Evolutionary conservation across 2,329 filamentous ascomycete genomes (phyloP).

Genomic region (Aspergillus sp.): DNA sequence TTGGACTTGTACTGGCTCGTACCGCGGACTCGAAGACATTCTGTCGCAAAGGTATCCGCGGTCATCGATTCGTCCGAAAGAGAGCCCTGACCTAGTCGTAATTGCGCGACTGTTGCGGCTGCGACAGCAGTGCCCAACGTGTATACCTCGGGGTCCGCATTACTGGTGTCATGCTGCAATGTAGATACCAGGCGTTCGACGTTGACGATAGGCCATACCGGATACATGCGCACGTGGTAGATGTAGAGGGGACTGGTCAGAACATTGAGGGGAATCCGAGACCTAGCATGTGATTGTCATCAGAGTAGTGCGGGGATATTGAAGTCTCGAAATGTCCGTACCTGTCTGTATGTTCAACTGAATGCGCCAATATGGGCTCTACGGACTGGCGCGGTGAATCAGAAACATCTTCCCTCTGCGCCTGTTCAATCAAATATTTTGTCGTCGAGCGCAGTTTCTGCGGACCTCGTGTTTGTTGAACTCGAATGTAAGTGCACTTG

Average conservation of each 20-base stretch:
- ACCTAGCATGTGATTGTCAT: conserved; percentile 1
- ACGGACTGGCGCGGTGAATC: background rate
- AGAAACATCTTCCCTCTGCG: conserved; percentile 4
- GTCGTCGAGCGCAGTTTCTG: conserved; percentile 30
- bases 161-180: conserved; percentile 24
- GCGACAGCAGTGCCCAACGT: conserved; percentile 43
- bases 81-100: conserved; percentile 34
- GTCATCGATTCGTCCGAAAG: conserved; percentile 21
- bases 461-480: conserved; percentile 42
- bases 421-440: conserved; percentile 15
- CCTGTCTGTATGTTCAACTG: background rate
- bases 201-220: conserved; percentile 48
- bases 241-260: conserved; percentile 35
- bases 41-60: conserved; percentile 29
- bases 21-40: conserved; percentile 29
- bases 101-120: conserved; percentile 45
- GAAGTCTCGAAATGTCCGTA: background rate
- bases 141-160: conserved; percentile 27
- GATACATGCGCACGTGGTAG: conserved; percentile 46
- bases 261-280: conserved; percentile 11
- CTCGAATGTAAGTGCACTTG: conserved; percentile 46
- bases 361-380: background rate
- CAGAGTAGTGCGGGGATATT: background rate
- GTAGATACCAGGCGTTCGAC: conserved; percentile 37
- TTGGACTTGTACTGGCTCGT: conserved; percentile 21